Percentiles rank a stretch among this genome's conserved stretches.
phyloP scores from a whole-genome alignment of 2,329 filamentous ascomycete species.

The Colletotrichum sp. region DNA sequence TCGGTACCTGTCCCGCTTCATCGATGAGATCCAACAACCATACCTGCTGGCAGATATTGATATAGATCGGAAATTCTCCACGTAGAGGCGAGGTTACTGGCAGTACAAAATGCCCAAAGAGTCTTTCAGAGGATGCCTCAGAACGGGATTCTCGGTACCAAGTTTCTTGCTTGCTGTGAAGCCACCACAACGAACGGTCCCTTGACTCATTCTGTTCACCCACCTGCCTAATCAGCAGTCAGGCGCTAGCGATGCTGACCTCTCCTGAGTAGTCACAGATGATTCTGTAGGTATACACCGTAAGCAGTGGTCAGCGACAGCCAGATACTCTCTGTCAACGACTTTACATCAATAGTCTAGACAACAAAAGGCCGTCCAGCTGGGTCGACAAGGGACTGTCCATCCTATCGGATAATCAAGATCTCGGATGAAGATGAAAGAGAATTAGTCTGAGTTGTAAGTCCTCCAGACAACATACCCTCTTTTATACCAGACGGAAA shows the following conservation, averaged over 20 bases:
- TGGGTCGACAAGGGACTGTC: background rate
- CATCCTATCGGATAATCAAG: too few species aligned
- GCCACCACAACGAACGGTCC: too few species aligned
- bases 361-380: background rate
- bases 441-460: background rate
- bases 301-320: rapidly evolving
- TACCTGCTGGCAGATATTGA: rapidly evolving
- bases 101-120: rapidly evolving
- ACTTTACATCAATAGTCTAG: too few species aligned
- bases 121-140: background rate
- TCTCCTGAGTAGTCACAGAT: background rate
- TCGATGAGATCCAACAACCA: background rate
- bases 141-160: too few species aligned
- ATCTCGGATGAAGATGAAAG: too few species aligned
- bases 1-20: background rate
- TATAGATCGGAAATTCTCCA: rapidly evolving
- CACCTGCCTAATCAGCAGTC: too few species aligned
- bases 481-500: rapidly evolving
- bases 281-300: background rate
- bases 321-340: background rate
- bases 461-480: rapidly evolving
- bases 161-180: too few species aligned
- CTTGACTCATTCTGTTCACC: too few species aligned
- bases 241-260: too few species aligned
- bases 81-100: rapidly evolving